Conservation (phyloP, 257 asterid species). For the Voacanga thouarsii region DNA sequence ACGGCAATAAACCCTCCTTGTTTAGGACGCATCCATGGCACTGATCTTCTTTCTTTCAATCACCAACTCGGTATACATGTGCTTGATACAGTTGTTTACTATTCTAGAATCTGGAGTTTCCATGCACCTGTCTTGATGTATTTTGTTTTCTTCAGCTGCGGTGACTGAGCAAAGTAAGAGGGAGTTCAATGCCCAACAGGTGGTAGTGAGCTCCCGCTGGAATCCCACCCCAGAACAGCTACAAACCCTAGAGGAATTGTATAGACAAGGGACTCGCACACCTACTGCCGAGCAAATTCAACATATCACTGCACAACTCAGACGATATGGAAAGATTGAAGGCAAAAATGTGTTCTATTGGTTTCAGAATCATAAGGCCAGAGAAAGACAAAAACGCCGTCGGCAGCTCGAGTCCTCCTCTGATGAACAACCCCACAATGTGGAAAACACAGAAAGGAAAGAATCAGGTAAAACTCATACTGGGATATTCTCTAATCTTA, state of each 20-base stretch:
- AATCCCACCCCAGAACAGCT: constrained; percentile 94
- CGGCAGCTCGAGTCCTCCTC: constrained; percentile 62
- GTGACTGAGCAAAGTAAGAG: constrained; percentile 65
- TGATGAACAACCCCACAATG: constrained; percentile 29
- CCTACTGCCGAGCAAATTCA: constrained; percentile 93
- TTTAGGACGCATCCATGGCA: constrained; percentile 44
- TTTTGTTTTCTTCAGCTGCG: constrained; percentile 27
- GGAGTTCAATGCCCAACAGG: constrained; percentile 60
- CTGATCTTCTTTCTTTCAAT: constrained; percentile 64
- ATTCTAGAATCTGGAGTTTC: not conserved
- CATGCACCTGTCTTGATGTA: not conserved
- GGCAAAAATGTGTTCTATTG: constrained; percentile 95
- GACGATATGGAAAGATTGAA: constrained; percentile 81
- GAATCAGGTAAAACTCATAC: constrained; percentile 35
- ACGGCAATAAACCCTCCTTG: constrained; percentile 38
- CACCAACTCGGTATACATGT: constrained; percentile 55
- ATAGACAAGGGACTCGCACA: constrained; percentile 74
- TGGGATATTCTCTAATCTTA: constrained; percentile 4
- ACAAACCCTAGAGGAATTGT: constrained; percentile 74
- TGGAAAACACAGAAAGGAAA: constrained; percentile 37
- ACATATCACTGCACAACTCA: constrained; percentile 76
- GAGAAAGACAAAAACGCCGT: constrained; percentile 87
- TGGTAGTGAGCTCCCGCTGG: constrained; percentile 91
- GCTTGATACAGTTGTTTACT: constrained; percentile 6
- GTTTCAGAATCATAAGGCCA: constrained; percentile 95